phyloP scores from a whole-genome alignment of 305 asterid genomes.

The Fraxinus latifolia region DNA sequence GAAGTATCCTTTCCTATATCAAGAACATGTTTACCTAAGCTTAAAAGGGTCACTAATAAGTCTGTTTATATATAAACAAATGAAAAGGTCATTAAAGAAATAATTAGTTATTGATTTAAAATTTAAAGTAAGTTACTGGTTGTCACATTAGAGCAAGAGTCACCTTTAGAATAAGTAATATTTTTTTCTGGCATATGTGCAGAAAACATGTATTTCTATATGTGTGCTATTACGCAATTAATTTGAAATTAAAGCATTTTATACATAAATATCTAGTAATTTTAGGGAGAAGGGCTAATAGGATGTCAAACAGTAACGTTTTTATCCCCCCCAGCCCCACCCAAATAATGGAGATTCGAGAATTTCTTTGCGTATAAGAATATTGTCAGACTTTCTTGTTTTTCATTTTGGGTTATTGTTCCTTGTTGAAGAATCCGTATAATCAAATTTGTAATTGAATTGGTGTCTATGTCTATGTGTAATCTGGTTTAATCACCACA shows the following conservation, averaged over 20 bases:
- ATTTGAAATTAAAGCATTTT: not conserved
- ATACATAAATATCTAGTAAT: not conserved
- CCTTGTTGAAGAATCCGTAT: not conserved
- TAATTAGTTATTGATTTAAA: not conserved
- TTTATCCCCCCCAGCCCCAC: not conserved
- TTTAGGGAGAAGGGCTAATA: not conserved
- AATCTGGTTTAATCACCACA: not conserved
- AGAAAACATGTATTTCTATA: not conserved
- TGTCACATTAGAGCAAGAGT: not conserved
- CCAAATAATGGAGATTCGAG: not conserved
- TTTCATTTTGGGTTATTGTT: not conserved
- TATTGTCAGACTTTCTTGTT: not conserved
- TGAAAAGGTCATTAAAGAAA: not conserved
- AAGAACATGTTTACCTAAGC: not conserved
- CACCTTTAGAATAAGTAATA: not conserved
- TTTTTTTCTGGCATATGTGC: not conserved
- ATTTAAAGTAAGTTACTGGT: not conserved
- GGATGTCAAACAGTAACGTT: not conserved
- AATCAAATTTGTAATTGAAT: not conserved
- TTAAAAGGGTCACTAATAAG: not conserved
- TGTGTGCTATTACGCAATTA: not conserved
- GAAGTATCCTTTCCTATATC: conserved; percentile 62
- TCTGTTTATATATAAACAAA: not conserved
- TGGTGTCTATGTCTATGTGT: not conserved
- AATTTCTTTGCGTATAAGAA: conserved; percentile 22